Percentiles rank a stretch among this genome's conserved stretches.
Evolutionary conservation across 495 filamentous ascomycete genomes (phyloP).

Genomic region (Friedmanniomyces simplex): DNA sequence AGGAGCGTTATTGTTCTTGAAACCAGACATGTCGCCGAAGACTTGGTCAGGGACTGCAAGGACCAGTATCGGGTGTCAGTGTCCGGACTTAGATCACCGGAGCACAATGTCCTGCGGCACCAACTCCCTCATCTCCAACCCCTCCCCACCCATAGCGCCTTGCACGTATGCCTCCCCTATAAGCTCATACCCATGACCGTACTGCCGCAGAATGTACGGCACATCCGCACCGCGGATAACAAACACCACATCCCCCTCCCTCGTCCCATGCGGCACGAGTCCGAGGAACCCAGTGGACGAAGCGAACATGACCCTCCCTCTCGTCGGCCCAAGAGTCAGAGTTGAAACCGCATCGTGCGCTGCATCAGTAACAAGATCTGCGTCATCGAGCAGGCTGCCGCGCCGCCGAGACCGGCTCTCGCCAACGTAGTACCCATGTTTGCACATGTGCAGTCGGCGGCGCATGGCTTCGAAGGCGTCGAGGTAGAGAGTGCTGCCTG

Average conservation of each 20-base stretch:
- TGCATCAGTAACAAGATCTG: background rate
- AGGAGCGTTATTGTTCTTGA: too few relatives aligned
- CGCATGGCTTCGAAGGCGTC: constrained; percentile 18
- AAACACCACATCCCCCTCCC: constrained; percentile 15
- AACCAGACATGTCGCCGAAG: too few relatives aligned
- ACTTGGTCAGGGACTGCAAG: too few relatives aligned
- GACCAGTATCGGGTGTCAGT: too few relatives aligned
- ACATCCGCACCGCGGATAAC: constrained; percentile 15
- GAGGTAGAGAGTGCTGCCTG: constrained; percentile 13
- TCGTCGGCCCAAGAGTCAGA: constrained; percentile 16
- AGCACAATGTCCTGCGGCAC: constrained; percentile 7
- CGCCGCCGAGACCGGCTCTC: background rate
- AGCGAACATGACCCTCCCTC: constrained; percentile 16
- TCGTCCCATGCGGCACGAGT: constrained; percentile 12
- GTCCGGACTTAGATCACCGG: too few relatives aligned
- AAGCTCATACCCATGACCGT: constrained; percentile 8
- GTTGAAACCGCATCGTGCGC: constrained; percentile 6
- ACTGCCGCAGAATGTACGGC: constrained; percentile 11
- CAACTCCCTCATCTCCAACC: background rate
- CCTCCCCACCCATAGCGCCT: constrained; percentile 19
- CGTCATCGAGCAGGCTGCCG: constrained; percentile 13
- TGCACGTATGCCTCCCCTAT: constrained; percentile 19
- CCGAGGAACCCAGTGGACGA: constrained; percentile 14
- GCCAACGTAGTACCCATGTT: constrained; percentile 16
- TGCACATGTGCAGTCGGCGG: constrained; percentile 7